A percentile compares a stretch with the other conserved stretches of the same genome.
Conservation (phyloP, 345 rosid genomes). For the Acer yangbiense region DNA sequence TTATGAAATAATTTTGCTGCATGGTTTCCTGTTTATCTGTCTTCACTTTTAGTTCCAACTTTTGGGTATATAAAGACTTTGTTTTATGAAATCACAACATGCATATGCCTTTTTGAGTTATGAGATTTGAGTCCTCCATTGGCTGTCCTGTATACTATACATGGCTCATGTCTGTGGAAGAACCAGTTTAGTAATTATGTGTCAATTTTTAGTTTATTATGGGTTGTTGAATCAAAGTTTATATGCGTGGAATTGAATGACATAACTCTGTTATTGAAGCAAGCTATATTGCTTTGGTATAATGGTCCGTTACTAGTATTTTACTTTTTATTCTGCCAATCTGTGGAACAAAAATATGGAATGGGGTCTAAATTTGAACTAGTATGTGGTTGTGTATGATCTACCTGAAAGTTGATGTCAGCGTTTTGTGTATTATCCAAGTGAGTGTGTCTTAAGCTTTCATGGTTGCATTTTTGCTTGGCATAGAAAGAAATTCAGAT, state of each 20-base stretch:
- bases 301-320: too few species aligned
- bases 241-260: background rate
- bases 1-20: background rate
- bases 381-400: too few species aligned
- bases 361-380: too few species aligned
- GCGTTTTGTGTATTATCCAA: too few species aligned
- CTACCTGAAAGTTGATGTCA: too few species aligned
- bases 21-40: background rate
- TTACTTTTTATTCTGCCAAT: too few species aligned
- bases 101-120: background rate
- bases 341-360: too few species aligned
- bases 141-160: background rate
- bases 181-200: background rate
- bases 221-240: slow-evolving; percentile 1
- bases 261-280: background rate
- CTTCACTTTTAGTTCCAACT: background rate
- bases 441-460: too few species aligned
- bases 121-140: background rate
- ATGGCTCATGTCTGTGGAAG: too few species aligned
- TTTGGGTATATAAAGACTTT: background rate
- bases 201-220: background rate
- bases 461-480: too few species aligned
- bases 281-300: too few species aligned
- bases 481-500: too few species aligned
- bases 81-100: background rate